phyloP scores from a whole-genome alignment of 1,284 basidiomycete genomes.

The Takashimella tepidaria region DNA sequence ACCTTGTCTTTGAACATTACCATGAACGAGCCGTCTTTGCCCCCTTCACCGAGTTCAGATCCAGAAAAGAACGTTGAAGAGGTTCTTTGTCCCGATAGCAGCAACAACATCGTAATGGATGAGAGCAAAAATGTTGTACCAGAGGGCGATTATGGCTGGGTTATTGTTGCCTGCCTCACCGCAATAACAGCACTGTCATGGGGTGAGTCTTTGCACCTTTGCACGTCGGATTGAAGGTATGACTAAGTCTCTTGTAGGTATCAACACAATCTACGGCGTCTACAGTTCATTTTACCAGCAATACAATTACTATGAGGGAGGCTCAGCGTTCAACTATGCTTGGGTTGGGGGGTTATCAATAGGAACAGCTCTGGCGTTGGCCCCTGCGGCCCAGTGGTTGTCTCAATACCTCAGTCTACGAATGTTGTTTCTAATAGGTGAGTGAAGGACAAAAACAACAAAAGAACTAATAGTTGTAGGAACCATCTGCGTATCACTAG shows the following conservation, averaged over 20 bases:
- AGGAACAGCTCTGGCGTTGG: neutral
- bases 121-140: constrained; percentile 3
- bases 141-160: constrained; percentile 48
- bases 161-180: constrained; percentile 42
- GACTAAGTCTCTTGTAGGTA: constrained; percentile 41
- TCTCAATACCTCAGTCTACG: neutral
- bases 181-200: constrained; percentile 38
- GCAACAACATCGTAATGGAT: neutral
- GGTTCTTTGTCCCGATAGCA: neutral
- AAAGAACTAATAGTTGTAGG: constrained; percentile 10
- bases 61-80: neutral
- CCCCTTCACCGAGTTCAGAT: neutral
- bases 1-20: neutral
- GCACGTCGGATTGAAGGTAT: neutral
- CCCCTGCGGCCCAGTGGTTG: neutral
- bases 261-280: constrained; percentile 50
- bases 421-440: neutral
- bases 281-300: constrained; percentile 47
- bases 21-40: neutral
- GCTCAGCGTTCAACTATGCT: constrained; percentile 46
- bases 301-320: constrained; percentile 46
- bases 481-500: constrained; percentile 22
- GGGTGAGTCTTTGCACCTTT: constrained; percentile 34
- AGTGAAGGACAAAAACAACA: neutral
- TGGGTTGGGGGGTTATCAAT: constrained; percentile 49